These are phyloP conservation scores for Alternaria sp. DNA, from an alignment of 2,329 filamentous ascomycete genomes.

Conservation along the genomic window DNA sequence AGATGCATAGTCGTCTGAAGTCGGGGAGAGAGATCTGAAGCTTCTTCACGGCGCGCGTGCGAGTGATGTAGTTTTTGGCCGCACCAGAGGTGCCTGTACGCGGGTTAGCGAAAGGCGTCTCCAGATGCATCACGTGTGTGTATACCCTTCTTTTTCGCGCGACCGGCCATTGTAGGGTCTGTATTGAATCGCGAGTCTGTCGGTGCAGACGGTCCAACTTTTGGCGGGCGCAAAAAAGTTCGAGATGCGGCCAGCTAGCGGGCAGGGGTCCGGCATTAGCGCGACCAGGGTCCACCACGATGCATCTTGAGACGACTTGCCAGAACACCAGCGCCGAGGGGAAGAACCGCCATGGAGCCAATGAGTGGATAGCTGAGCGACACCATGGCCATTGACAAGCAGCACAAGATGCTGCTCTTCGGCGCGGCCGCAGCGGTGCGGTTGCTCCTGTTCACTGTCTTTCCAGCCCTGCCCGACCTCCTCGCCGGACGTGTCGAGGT, in stretches of 20 bases:
- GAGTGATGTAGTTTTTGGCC: slow-evolving; percentile 97
- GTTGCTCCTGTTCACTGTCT: slow-evolving; percentile 78
- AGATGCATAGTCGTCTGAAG: slow-evolving; percentile 98
- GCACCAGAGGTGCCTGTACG: slow-evolving; percentile 77
- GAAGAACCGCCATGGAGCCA: slow-evolving; percentile 24
- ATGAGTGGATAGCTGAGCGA: slow-evolving; percentile 11
- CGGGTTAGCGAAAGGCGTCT: slow-evolving; percentile 26
- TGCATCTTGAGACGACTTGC: slow-evolving; percentile 1
- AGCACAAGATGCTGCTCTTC: slow-evolving; percentile 73
- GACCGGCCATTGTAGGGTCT: slow-evolving; percentile 44
- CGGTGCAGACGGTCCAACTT: slow-evolving; percentile 19
- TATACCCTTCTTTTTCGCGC: slow-evolving; percentile 70
- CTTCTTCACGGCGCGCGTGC: slow-evolving; percentile 96
- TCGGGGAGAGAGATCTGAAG: slow-evolving; percentile 96
- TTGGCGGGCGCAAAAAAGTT: slow-evolving; percentile 45
- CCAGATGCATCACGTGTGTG: not conserved
- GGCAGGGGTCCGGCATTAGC: slow-evolving; percentile 33
- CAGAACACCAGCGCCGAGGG: slow-evolving; percentile 17
- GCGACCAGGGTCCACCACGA: slow-evolving; percentile 29
- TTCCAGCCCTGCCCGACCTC: slow-evolving; percentile 83
- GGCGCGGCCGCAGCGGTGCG: slow-evolving; percentile 78
- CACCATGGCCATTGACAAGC: slow-evolving; percentile 56
- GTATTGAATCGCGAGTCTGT: slow-evolving; percentile 11
- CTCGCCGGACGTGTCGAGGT: slow-evolving; percentile 93
- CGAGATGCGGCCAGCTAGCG: slow-evolving; percentile 33